Conservation (phyloP, 2,329 filamentous ascomycete species). For the Talaromyces sp. region DNA sequence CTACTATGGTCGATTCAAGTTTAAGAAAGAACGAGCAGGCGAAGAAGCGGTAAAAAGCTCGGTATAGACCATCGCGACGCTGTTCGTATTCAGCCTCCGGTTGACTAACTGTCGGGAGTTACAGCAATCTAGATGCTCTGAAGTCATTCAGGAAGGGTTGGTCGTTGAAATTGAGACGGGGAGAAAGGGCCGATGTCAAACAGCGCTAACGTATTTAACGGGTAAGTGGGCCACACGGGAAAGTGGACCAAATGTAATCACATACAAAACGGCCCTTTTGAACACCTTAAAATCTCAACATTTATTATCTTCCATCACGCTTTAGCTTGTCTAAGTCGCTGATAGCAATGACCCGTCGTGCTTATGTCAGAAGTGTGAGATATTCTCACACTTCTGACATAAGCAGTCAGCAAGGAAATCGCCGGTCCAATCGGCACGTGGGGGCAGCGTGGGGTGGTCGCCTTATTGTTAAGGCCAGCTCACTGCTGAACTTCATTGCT, state of each 20-base stretch:
- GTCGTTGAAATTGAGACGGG: background rate
- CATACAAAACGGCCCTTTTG: no score
- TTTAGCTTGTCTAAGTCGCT: no score
- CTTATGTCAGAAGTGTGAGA: no score
- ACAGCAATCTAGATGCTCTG: background rate
- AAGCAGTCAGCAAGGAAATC: no score
- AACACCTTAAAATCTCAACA: no score
- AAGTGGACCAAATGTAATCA: no score
- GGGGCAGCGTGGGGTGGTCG: background rate
- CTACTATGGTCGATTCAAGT: background rate
- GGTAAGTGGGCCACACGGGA: no score
- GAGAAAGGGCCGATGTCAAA: background rate
- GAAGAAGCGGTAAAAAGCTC: background rate
- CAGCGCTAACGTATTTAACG: no score
- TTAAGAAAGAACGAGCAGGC: background rate
- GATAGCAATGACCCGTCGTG: no score
- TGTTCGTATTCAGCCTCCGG: background rate
- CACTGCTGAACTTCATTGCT: no score
- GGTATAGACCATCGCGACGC: background rate
- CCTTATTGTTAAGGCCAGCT: slow-evolving; percentile 1
- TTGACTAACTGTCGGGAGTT: background rate
- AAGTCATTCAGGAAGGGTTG: background rate
- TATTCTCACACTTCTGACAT: no score
- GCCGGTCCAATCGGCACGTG: slow-evolving; percentile 5
- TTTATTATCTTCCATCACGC: no score